phyloP scores from a whole-genome alignment of 2,329 filamentous ascomycete species.

The Ophiocordyceps camponoti-saundersi region DNA sequence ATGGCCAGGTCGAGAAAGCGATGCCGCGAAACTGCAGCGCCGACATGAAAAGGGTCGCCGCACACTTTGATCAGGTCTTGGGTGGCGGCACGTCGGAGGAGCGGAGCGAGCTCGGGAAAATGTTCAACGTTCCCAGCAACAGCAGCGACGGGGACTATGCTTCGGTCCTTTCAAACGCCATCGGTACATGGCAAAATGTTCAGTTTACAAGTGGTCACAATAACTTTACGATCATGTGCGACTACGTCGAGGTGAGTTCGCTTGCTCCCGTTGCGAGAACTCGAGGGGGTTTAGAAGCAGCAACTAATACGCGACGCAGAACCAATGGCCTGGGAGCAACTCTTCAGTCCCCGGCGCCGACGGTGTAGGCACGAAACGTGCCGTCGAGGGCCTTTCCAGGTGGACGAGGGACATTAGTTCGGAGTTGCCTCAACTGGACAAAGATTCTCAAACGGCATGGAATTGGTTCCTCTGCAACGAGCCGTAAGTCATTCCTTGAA shows the following conservation, averaged over 20 bases:
- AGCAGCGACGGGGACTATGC: conserved; percentile 31
- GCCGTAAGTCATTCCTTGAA: conserved; percentile 17
- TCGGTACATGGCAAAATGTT: conserved; percentile 18
- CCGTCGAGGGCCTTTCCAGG: conserved; percentile 34
- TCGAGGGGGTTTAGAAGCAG: not conserved
- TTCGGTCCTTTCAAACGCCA: conserved; percentile 10
- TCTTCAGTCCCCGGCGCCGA: conserved; percentile 6
- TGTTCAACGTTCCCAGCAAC: conserved; percentile 24
- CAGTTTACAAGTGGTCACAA: conserved; percentile 16
- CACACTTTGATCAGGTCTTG: conserved; percentile 29
- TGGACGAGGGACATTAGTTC: conserved; percentile 23
- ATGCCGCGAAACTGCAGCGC: conserved; percentile 42
- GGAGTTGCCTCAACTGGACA: conserved; percentile 9
- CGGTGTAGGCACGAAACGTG: conserved; percentile 36
- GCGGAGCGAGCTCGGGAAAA: conserved; percentile 22
- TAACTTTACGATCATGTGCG: conserved; percentile 18
- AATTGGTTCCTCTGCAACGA: conserved; percentile 47
- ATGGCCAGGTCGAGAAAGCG: conserved; percentile 23
- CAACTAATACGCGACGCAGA: not conserved
- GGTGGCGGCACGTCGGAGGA: conserved; percentile 14
- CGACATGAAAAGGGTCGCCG: conserved; percentile 35
- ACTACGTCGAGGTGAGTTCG: conserved; percentile 10
- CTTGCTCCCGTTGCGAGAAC: not conserved
- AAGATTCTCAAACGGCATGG: conserved; percentile 35
- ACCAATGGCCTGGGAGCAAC: conserved; percentile 6